phyloP scores from a whole-genome alignment of 768 basidiomycete genomes.

The Naganishia friedmannii region DNA sequence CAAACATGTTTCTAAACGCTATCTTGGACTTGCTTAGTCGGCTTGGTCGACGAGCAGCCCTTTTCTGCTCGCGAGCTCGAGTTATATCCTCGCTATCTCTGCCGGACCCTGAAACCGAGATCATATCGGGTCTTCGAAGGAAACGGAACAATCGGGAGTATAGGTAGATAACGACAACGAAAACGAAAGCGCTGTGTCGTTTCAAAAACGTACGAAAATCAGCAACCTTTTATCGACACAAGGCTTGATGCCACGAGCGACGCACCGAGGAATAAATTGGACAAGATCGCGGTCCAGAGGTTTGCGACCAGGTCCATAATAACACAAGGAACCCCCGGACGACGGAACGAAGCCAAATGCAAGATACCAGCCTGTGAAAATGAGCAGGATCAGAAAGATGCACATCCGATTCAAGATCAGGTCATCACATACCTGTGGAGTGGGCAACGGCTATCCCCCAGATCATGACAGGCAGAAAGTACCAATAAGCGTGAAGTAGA shows the following conservation, averaged over 20 bases:
- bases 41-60: not conserved
- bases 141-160: slow-evolving; percentile 47
- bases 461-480: slow-evolving; percentile 32
- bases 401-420: not conserved
- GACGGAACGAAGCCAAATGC: slow-evolving; percentile 39
- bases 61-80: not conserved
- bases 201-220: not conserved
- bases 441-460: slow-evolving; percentile 41
- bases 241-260: not conserved
- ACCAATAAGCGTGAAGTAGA: slow-evolving; percentile 40
- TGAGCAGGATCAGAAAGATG: not conserved
- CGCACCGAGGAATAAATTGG: slow-evolving; percentile 48
- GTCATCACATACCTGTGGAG: slow-evolving; percentile 39
- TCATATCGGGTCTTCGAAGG: slow-evolving; percentile 47
- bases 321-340: slow-evolving; percentile 39
- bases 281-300: slow-evolving; percentile 38
- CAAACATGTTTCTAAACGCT: not conserved
- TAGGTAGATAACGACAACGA: slow-evolving; percentile 41
- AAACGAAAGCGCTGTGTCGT: slow-evolving; percentile 42
- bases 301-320: slow-evolving; percentile 36
- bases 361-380: slow-evolving; percentile 39
- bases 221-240: not conserved
- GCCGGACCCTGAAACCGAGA: slow-evolving; percentile 30
- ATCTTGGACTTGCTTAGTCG: not conserved
- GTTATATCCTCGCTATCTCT: not conserved